Conservation (phyloP, 768 basidiomycete genomes). For the Suillus clintonianus region DNA sequence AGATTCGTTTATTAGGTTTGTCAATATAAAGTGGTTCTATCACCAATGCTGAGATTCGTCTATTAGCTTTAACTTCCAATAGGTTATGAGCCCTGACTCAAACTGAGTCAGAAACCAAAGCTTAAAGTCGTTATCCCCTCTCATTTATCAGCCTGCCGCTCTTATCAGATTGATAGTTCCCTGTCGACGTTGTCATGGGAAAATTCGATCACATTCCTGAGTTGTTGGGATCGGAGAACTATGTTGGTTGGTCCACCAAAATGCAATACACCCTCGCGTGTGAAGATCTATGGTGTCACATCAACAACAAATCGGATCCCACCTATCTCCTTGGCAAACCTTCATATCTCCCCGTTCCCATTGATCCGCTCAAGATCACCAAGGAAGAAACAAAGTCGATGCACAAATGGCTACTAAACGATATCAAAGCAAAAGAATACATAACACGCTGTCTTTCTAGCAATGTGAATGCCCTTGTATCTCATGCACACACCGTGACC, state of each 20-base stretch:
- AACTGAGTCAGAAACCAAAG: neutral
- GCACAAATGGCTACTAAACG: neutral
- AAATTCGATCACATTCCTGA: conserved; percentile 15
- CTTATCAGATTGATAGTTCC: neutral
- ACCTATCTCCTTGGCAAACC: neutral
- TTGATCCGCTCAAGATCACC: neutral
- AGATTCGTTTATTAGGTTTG: no score
- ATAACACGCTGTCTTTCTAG: accelerated
- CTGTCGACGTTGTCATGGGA: neutral
- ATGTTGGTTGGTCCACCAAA: neutral
- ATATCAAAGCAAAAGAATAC: conserved; percentile 4
- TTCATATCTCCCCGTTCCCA: neutral
- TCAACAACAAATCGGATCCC: conserved; percentile 1
- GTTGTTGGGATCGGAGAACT: neutral
- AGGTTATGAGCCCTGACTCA: neutral
- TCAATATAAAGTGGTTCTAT: no score
- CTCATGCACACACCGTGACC: neutral
- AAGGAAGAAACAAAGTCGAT: neutral
- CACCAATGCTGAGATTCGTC: no score
- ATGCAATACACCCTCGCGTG: neutral
- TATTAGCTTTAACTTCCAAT: no score
- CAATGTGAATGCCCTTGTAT: neutral
- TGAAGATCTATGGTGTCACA: neutral
- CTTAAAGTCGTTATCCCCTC: neutral
- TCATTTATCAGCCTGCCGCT: neutral